phyloP scores from a whole-genome alignment of 2,329 filamentous ascomycete genomes.

The Aciculosporium take region DNA sequence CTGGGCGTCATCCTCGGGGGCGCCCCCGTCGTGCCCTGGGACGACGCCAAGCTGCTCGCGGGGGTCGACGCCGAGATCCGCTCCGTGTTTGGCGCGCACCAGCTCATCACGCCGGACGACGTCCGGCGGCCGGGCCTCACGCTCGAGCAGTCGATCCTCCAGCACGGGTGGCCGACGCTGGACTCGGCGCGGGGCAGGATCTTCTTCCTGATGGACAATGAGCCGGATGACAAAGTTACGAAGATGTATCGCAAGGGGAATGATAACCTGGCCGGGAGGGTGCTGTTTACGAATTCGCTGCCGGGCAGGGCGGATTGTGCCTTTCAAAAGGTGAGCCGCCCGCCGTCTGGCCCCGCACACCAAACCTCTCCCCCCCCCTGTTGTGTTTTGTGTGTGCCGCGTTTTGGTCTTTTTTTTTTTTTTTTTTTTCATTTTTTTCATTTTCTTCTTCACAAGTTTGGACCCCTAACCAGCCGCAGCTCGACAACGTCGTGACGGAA shows the following conservation, averaged over 20 bases:
- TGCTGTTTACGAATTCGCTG: conserved; percentile 32
- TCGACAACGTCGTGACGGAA: conserved; percentile 26
- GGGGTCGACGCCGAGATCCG: conserved; percentile 33
- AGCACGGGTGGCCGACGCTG: conserved; percentile 33
- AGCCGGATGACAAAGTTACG: conserved; percentile 23
- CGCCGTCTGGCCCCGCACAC: too few species aligned
- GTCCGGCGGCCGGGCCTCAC: conserved; percentile 25
- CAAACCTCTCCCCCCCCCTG: too few species aligned
- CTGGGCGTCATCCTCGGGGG: conserved; percentile 15
- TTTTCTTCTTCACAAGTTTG: neutral
- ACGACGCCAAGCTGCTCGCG: conserved; percentile 24
- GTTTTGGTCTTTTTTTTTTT: neutral
- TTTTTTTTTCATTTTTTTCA: neutral
- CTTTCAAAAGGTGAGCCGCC: conserved; percentile 29
- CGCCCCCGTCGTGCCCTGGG: conserved; percentile 28
- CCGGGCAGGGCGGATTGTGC: conserved; percentile 31
- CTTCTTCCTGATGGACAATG: conserved; percentile 38
- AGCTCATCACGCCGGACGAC: conserved; percentile 33
- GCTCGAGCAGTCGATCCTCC: conserved; percentile 30
- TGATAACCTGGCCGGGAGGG: conserved; percentile 26
- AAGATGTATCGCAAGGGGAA: conserved; percentile 22
- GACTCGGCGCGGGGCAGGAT: conserved; percentile 28
- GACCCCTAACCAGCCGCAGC: conserved; percentile 12
- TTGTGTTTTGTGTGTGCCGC: neutral
- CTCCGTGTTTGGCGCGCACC: conserved; percentile 22